A percentile compares a stretch with the other conserved stretches of the same genome.
phyloP scores from a whole-genome alignment of 192 early-diverging fungal species.

The Backusella westeae region DNA sequence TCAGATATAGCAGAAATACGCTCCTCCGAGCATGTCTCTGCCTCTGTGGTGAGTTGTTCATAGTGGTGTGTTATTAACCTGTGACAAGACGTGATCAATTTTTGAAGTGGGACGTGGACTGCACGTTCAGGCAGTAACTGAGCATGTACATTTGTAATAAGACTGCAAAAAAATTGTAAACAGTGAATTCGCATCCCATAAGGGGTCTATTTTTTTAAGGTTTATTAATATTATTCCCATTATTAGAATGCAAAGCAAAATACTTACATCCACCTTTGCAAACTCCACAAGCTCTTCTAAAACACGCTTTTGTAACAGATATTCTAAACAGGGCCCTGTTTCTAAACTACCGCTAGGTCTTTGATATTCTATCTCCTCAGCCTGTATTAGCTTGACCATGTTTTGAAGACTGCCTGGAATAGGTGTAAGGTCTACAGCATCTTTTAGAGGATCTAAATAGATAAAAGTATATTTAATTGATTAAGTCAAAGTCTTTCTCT shows the following conservation, averaged over 20 bases:
- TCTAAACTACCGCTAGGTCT: conserved; percentile 31
- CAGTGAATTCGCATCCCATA: conserved; percentile 41
- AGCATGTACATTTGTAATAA: conserved; percentile 40
- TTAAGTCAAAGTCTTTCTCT: neutral
- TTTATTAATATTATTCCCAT: neutral
- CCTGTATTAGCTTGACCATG: conserved; percentile 36
- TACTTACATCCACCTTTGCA: conserved; percentile 39
- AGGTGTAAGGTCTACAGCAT: conserved; percentile 37
- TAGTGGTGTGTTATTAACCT: conserved; percentile 36
- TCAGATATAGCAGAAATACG: conserved; percentile 32
- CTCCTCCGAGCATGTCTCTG: conserved; percentile 31
- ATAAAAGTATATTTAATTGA: neutral
- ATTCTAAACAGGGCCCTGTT: conserved; percentile 37
- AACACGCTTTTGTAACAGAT: conserved; percentile 30
- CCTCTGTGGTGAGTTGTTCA: conserved; percentile 28
- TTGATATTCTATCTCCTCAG: conserved; percentile 36
- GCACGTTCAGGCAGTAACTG: conserved; percentile 40
- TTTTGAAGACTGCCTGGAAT: conserved; percentile 30
- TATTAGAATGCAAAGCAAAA: neutral
- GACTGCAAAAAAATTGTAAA: conserved; percentile 34
- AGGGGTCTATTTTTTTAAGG: conserved; percentile 26
- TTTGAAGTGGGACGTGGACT: conserved; percentile 39
- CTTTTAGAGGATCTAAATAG: conserved; percentile 33
- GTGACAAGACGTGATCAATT: conserved; percentile 36
- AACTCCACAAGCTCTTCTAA: conserved; percentile 38